Evolutionary conservation across 345 rosid genomes (phyloP), one percentile per base, ranked within the genome.

Genomic region (Dovyalis caffra): DNA sequence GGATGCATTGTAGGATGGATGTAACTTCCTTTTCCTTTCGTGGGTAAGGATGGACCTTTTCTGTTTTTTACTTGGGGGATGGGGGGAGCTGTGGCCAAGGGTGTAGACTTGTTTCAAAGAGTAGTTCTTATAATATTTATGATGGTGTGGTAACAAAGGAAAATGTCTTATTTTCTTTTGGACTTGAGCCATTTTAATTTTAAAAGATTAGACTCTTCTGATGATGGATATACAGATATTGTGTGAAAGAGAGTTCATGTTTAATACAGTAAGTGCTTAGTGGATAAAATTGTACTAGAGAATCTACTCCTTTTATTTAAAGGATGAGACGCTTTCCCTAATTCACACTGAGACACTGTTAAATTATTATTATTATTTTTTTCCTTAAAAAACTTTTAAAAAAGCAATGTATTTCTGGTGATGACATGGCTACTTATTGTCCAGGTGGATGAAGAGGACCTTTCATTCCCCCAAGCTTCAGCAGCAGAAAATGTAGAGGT

Each of bases 401-500:
- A 38, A 66, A 37, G 40, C 9, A 21, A 53, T 58, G 23, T 45
- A 32, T 79, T 75, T 68, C 64, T 70, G 62, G 12, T 58, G 37
- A 28, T 78, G 34, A 62, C 43, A 51, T 68, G 64, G 8, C 56
- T 68, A 31, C 45, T 64, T 77, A 58, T 68, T 47, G n/a, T 82
- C 45, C 86, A 95, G 99, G 89, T 83, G 58, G 95, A 93, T 58
- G 93, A 91, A 68, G 77, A 21, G 49, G 81, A 77, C 73, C 71
- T 85, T 77, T 87, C 92, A 11, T 83, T 86, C 76, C 86, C 88
- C 49, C 87, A 78, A 51, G 66, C 77, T 72, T 86, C 83, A 62
- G 74, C 78, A 29, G 77, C 85, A 23, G 88, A 85, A 70, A 80
- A 77, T 76, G 72, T 84, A 28, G 88, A 85, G 87, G 99, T 95